Conservation (phyloP, 1,284 basidiomycete genomes). For the Hypsizygus ulmarius region DNA sequence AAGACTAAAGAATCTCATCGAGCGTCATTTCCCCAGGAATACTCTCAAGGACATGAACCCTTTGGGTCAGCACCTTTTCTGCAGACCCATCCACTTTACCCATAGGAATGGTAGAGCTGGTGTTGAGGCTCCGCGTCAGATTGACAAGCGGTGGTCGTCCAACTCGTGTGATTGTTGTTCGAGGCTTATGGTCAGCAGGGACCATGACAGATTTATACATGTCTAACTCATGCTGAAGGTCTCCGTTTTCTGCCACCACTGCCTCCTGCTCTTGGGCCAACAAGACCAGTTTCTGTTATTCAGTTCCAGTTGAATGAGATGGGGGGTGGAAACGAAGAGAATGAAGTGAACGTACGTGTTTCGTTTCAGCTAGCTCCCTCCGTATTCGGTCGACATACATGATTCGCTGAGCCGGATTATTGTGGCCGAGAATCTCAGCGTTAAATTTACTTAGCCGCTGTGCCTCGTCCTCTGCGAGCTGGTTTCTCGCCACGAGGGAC, state of each 20-base stretch:
- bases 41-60: conserved; percentile 21
- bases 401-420: conserved; percentile 72
- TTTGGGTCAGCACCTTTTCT: conserved; percentile 14
- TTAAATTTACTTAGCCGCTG: conserved; percentile 67
- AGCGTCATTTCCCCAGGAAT: conserved; percentile 52
- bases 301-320: conserved; percentile 5
- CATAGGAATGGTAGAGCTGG: conserved; percentile 5
- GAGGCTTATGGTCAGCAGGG: conserved; percentile 54
- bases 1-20: conserved; percentile 44
- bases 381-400: conserved; percentile 73
- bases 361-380: conserved; percentile 64
- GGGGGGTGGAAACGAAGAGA: background rate
- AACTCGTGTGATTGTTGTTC: conserved; percentile 62
- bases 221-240: conserved; percentile 59
- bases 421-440: conserved; percentile 71
- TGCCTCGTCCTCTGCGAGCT: conserved; percentile 72
- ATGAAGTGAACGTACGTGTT: conserved; percentile 46
- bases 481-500: conserved; percentile 61
- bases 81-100: conserved; percentile 12
- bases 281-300: conserved; percentile 51
- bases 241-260: conserved; percentile 43
- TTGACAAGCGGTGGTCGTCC: conserved; percentile 50
- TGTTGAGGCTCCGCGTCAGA: conserved; percentile 42
- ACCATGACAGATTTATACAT: conserved; percentile 70
- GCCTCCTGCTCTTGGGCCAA: conserved; percentile 55